Base-by-base conservation (phyloP, 371 early-diverging fungal genomes). In the Thermomucor indicae-seudaticae region DNA sequence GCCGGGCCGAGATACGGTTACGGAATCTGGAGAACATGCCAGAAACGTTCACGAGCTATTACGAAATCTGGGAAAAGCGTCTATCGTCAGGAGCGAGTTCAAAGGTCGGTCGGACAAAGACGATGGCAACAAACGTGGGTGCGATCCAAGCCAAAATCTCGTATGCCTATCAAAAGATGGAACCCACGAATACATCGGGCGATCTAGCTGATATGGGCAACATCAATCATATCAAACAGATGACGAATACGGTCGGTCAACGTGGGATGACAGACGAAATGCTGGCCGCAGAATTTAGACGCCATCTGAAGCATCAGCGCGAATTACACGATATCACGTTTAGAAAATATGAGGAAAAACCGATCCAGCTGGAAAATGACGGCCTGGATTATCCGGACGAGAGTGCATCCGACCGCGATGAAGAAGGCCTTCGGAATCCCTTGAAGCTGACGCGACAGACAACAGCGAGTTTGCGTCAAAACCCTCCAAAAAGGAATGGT, bases 1-100 rank as follows among this genome's bases (percentile, higher is more conserved):
- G 91, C 2, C 78, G 91, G 12, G 81, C 86, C 5, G 91, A 90
- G 61, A 81, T 91, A 35, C 70, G 84, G 16, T 41, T 90, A 1
- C 67, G 73, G 12, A 69, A 75, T 16, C 64, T 90, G 2, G 74
- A 75, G 16, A 76, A 78, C 3, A 71, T 89, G 59, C 90, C 90
- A 7, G 78, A 79, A 24, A 72, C 73, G 6, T 89, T 88, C 55
- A 81, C 53, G 2, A 76, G 75, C 51, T 85, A 78, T 49, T 83
- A 81, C 50, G 85, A 86, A 53, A 75, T 83, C 37, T 84, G 83
- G 83, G 82, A 84, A 47, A 68, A 72, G 53, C 75, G 71, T 27
- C 65, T 70, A 34, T 70, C 84, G 0, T 60, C 67, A 8, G 75
- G 78, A 34, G 79, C 78, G 3, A 75, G 80, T 43, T 76, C 83